Conservation (phyloP, 164 flowering plant species). For the Platanus orientalis region DNA sequence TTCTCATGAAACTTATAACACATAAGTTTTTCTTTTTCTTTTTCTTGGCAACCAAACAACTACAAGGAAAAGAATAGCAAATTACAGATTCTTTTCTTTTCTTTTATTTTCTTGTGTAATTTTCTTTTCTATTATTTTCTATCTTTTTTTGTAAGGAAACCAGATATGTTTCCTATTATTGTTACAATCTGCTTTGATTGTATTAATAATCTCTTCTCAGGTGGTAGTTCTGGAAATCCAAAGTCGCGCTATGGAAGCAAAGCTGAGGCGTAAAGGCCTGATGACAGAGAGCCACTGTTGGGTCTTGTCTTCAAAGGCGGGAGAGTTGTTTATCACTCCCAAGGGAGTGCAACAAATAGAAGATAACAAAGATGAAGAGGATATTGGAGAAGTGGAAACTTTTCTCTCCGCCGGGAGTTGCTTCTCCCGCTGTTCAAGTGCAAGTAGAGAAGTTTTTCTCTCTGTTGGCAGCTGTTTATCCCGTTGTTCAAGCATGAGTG, state of each 20-base stretch:
- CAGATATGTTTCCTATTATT: no score
- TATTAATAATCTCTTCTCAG: slow-evolving; percentile 30
- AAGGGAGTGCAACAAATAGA: slow-evolving; percentile 1
- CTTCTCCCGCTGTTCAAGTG: slow-evolving; percentile 41
- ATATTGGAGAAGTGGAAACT: slow-evolving; percentile 35
- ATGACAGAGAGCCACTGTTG: slow-evolving; percentile 35
- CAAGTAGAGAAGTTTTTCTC: slow-evolving; percentile 34
- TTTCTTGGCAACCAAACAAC: no score
- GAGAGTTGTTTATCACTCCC: no score
- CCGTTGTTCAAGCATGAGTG: slow-evolving; percentile 32
- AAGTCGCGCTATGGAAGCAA: slow-evolving; percentile 55
- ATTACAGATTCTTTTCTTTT: no score
- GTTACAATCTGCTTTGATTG: no score
- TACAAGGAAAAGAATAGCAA: no score
- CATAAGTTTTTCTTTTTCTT: no score
- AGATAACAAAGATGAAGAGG: background rate
- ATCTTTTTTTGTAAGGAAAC: no score
- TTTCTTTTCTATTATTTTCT: no score
- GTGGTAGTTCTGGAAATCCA: slow-evolving; percentile 51
- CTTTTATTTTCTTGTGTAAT: no score
- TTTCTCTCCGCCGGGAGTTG: slow-evolving; percentile 39
- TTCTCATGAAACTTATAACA: no score
- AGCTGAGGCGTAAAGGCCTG: slow-evolving; percentile 37
- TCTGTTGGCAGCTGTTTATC: slow-evolving; percentile 47
- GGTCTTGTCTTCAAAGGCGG: slow-evolving; percentile 44